Base-by-base conservation (phyloP, 2,329 filamentous ascomycete species). In the Pseudovirgaria hyperparasitica region DNA sequence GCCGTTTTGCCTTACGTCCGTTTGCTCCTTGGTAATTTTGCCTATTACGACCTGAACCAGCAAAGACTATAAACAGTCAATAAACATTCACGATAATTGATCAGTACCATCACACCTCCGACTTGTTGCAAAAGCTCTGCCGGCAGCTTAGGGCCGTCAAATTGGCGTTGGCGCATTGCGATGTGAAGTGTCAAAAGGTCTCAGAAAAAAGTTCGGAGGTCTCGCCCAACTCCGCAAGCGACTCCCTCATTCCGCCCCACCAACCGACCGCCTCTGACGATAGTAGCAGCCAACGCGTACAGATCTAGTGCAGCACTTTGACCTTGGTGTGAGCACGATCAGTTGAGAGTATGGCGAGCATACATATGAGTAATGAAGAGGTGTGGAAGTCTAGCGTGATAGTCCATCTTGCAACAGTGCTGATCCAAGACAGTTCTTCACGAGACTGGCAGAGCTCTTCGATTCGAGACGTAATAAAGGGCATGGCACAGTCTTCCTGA, bases 401-500 rank as follows among this genome's bases (percentile, higher is more conserved):
- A 5, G 15, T 9, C 23, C 16, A 19, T 16, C 27, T 21, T 12
- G 27, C n/a, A 7, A 15, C 16, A 8, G 5, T 13, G 12, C 31
- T 36, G 31, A 39, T 24, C 9, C 9, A 4, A 4, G 25, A 34
- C 32, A 86, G 79, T 87, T 87, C 66, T 85, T 87, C 57, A 57
- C 61, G 35, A 67, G 67, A 46, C 67, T 87, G 37, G 58, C 62
- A 27, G 63, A 73, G 43, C 72, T 87, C 37, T 80, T 90, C 56
- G 63, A 70, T 35, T 54, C 65, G 37, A 69, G 69, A 35, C 76
- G 76, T 46, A 63, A 69, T 44, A 75, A 75, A 50, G 70, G 77
- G 42, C 76, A 84, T 53, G 80, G 80, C 42, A 72, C 74, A 26
- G 63, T 92, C 38, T 76, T 71, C 52, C 62, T 92, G 32, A 76